Evolutionary conservation across 1,284 basidiomycete species (phyloP), one percentile per base, ranked within the genome.

Genomic region (Leccinum subatratum): DNA sequence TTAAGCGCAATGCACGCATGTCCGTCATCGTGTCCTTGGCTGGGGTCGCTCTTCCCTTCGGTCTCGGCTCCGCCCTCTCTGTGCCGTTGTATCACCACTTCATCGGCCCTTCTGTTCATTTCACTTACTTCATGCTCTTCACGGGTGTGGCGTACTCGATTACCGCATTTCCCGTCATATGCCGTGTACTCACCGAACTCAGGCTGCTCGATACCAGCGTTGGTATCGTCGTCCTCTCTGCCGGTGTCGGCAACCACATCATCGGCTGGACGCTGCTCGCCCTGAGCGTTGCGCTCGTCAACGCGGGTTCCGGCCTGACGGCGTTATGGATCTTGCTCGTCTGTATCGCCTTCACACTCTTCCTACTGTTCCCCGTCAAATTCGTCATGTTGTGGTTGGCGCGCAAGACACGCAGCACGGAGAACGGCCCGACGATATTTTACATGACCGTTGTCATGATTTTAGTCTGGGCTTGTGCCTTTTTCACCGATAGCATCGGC

Each of bases 121-220:
- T 95, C 77, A 91, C 92, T 0, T 85, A 97, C 74, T 98, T 98
- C 77, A 86, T 98, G 83, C 88, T 99, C 48, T 98, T 98, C 78
- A 89, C 93, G 25, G 94, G 94, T 62, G 93, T 96, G 25, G 90
- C 95, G 2, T 94, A 91, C 79, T 90, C 91, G 6, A 97, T 98
- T 76, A 98, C 95, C 0, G 95, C 95, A 0, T 95, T 96, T 74
- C 93, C 91, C 0, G 94, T 98, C 6, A 84, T 98, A 1, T 97
- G 95, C 74, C 90, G 96, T 60, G 94, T 95, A 70, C 81, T 95
- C 54, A 92, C 91, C 0, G 89, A 90, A 75, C 81, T 91, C 48
- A 89, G 90, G 79, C 83, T 99, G 1, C 85, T 98, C 65, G 92
- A 96, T 72, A 96, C 95, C 3, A 91, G 90, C 2, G 95, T 99